Percentiles rank a stretch among this genome's conserved stretches.
Conservation (phyloP, 2,329 filamentous ascomycete genomes). For the Coniochaeta prunicola region DNA sequence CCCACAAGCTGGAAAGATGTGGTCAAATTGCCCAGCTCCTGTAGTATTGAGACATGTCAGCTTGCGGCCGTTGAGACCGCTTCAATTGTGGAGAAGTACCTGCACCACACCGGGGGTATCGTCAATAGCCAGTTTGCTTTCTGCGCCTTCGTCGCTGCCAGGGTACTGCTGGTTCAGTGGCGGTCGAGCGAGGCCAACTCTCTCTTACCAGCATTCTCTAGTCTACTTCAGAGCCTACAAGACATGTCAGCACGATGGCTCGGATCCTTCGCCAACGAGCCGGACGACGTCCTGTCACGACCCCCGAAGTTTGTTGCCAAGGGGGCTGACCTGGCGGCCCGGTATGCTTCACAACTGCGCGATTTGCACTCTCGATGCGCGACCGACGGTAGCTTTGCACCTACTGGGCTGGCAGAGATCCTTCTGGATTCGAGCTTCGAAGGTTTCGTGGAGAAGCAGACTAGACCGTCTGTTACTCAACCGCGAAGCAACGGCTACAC, state of each 20-base stretch:
- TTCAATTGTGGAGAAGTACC: background rate
- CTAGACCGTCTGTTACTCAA: background rate
- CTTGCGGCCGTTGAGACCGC: background rate
- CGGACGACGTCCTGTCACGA: background rate
- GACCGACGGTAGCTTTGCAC: background rate
- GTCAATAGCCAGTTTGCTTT: background rate
- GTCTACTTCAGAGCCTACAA: background rate
- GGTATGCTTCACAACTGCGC: background rate
- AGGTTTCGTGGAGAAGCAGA: background rate
- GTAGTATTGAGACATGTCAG: background rate
- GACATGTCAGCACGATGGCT: background rate
- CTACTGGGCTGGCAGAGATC: background rate
- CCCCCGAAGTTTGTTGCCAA: background rate
- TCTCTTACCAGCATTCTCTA: background rate
- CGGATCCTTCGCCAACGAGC: background rate
- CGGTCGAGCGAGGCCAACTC: background rate
- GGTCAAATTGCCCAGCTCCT: background rate
- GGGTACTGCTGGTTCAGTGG: background rate
- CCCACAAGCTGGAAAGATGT: background rate
- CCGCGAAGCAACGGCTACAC: background rate
- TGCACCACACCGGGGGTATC: background rate
- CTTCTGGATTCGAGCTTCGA: background rate
- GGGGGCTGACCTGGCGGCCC: background rate
- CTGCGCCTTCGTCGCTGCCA: background rate
- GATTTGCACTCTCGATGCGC: background rate